These are phyloP conservation scores for Phylloporus scabripes DNA, from an alignment of 768 basidiomycete genomes.

Conservation along the genomic window DNA sequence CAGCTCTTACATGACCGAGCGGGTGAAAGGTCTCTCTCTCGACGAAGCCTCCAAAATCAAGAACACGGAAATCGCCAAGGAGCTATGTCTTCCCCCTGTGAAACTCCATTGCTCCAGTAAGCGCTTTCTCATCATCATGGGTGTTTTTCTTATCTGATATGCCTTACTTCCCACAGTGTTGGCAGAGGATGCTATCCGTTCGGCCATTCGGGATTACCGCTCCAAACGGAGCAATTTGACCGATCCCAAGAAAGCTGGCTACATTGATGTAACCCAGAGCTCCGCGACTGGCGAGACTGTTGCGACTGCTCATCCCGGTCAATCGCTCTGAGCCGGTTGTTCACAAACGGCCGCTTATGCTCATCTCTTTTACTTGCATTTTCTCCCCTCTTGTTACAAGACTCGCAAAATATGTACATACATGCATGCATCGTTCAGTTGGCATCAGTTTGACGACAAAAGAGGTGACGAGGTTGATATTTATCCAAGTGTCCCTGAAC, in stretches of 20 bases:
- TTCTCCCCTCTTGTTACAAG: slow-evolving; percentile 13
- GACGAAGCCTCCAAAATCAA: slow-evolving; percentile 96
- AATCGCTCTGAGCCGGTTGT: slow-evolving; percentile 15
- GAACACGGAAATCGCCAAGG: slow-evolving; percentile 99
- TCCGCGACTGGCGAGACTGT: slow-evolving; percentile 48
- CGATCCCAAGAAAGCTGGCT: slow-evolving; percentile 53
- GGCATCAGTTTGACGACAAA: slow-evolving; percentile 1
- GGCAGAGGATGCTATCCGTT: slow-evolving; percentile 97
- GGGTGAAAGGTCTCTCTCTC: slow-evolving; percentile 88
- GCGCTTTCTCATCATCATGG: slow-evolving; percentile 25
- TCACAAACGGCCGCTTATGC: slow-evolving; percentile 2
- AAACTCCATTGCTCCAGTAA: slow-evolving; percentile 92
- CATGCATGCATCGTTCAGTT: slow-evolving; percentile 6
- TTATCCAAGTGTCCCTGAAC: background rate
- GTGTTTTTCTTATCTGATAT: slow-evolving; percentile 18
- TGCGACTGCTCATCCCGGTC: slow-evolving; percentile 45
- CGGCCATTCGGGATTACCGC: slow-evolving; percentile 94
- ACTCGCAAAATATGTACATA: slow-evolving; percentile 11
- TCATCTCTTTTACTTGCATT: slow-evolving; percentile 10
- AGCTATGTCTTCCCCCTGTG: slow-evolving; percentile 90
- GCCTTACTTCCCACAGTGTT: slow-evolving; percentile 55
- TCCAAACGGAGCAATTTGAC: slow-evolving; percentile 62
- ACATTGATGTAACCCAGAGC: slow-evolving; percentile 66
- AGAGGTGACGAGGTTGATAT: background rate
- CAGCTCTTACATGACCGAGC: slow-evolving; percentile 98